phyloP scores from a whole-genome alignment of 805 yeast species.

The Saccharomyces eubayanus region DNA sequence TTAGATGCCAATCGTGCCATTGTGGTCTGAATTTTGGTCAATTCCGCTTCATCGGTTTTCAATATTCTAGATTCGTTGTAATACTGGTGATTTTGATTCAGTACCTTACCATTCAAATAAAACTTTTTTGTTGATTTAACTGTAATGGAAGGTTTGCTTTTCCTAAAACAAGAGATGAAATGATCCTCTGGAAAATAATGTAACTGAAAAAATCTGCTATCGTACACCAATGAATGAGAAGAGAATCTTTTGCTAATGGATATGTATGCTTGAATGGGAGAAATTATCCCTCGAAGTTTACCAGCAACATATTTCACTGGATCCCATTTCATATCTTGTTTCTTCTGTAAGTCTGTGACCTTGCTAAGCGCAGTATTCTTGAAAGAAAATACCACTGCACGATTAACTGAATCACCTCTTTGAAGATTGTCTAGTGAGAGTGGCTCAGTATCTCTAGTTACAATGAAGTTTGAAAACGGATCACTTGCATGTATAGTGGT shows the following conservation, averaged over 20 bases:
- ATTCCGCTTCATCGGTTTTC: background rate
- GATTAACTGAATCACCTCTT: background rate
- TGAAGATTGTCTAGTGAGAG: background rate
- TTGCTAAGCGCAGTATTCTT: background rate
- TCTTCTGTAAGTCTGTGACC: background rate
- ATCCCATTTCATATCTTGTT: background rate
- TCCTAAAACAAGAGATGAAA: slow-evolving; percentile 23
- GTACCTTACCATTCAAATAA: slow-evolving; percentile 14
- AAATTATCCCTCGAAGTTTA: background rate
- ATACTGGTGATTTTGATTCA: background rate
- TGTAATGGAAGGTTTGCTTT: slow-evolving; percentile 24
- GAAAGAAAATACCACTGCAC: background rate
- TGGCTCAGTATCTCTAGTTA: background rate
- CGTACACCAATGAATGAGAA: slow-evolving; percentile 15
- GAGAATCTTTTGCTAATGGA: slow-evolving; percentile 2
- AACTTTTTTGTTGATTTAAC: slow-evolving; percentile 13
- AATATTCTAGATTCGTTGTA: background rate
- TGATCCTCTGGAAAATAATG: slow-evolving; percentile 26
- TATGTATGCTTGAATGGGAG: background rate
- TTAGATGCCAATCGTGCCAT: background rate
- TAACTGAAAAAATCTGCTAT: slow-evolving; percentile 18
- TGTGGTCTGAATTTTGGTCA: background rate
- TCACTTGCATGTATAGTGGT: background rate
- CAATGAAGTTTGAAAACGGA: background rate
- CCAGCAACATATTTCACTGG: background rate